These are phyloP conservation scores for Calocybe indica DNA, from an alignment of 768 basidiomycete species.

Conservation along the genomic window DNA sequence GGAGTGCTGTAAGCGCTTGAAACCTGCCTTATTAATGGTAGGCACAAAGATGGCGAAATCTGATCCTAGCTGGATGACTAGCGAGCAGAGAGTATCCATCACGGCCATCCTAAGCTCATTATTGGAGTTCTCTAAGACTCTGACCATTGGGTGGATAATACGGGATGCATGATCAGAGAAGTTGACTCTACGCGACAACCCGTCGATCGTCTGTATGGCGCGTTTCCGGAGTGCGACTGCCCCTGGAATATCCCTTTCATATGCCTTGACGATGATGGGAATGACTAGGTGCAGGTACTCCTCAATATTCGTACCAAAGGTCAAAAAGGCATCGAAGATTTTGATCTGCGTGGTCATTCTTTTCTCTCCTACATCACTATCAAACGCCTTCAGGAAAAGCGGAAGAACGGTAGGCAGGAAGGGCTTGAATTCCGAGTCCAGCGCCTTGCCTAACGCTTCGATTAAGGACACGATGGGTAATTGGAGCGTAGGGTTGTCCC, in stretches of 20 bases:
- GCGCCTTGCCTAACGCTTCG: constrained; percentile 86
- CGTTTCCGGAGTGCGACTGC: constrained; percentile 73
- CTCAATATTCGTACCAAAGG: constrained; percentile 94
- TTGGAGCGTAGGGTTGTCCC: constrained; percentile 81
- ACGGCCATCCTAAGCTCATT: constrained; percentile 82
- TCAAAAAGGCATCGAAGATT: constrained; percentile 90
- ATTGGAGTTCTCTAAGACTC: constrained; percentile 69
- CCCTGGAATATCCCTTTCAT: constrained; percentile 66
- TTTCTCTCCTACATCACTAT: constrained; percentile 81
- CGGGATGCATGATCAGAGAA: constrained; percentile 97
- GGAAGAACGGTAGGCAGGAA: constrained; percentile 90
- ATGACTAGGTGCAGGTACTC: constrained; percentile 97
- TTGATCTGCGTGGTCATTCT: constrained; percentile 76
- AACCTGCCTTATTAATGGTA: constrained; percentile 85
- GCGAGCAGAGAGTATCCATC: constrained; percentile 89
- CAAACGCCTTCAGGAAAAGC: constrained; percentile 84
- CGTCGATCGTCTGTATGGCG: constrained; percentile 89
- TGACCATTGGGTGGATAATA: constrained; percentile 91
- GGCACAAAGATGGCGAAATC: constrained; percentile 98
- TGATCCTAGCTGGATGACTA: constrained; percentile 89
- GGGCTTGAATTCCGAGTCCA: constrained; percentile 96
- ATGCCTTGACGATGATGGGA: constrained; percentile 88
- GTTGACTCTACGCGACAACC: constrained; percentile 86
- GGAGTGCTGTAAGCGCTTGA: background rate
- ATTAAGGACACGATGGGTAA: constrained; percentile 89